phyloP scores from a whole-genome alignment of 352 stramenopile species.

The Phytophthora boehmeriae region DNA sequence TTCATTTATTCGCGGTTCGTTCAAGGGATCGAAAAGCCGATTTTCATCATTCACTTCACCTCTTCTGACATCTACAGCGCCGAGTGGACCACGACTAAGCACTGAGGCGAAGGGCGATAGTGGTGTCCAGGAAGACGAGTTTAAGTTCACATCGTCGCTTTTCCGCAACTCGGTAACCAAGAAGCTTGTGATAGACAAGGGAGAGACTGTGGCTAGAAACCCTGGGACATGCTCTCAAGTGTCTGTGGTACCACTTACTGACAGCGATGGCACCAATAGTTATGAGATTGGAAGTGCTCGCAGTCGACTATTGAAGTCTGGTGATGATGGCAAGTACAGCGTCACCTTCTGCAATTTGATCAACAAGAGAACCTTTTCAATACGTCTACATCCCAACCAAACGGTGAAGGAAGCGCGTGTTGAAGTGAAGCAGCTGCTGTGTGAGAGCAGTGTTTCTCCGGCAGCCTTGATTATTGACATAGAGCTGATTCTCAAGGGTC shows the following conservation, averaged over 20 bases:
- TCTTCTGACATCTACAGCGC: slow-evolving; percentile 21
- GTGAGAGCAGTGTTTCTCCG: slow-evolving; percentile 42
- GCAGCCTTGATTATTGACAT: slow-evolving; percentile 50
- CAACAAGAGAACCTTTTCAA: slow-evolving; percentile 74
- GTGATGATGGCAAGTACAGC: slow-evolving; percentile 61
- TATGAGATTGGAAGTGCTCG: slow-evolving; percentile 35
- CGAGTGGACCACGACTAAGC: slow-evolving; percentile 19
- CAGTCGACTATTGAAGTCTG: slow-evolving; percentile 42
- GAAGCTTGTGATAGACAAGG: slow-evolving; percentile 68
- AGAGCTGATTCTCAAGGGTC: slow-evolving; percentile 66
- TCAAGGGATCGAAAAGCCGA: slow-evolving; percentile 74
- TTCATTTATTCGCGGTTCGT: slow-evolving; percentile 76
- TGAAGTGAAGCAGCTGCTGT: slow-evolving; percentile 66
- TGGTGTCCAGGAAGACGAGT: slow-evolving; percentile 50
- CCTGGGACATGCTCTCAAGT: slow-evolving; percentile 36
- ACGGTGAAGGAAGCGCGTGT: slow-evolving; percentile 60
- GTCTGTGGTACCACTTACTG: slow-evolving; percentile 60
- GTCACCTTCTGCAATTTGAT: slow-evolving; percentile 68
- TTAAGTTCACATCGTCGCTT: slow-evolving; percentile 69
- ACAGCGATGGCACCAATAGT: slow-evolving; percentile 44
- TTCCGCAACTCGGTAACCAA: slow-evolving; percentile 62
- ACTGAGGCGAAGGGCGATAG: slow-evolving; percentile 21
- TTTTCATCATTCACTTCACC: slow-evolving; percentile 59
- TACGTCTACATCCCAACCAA: slow-evolving; percentile 54
- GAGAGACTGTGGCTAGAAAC: slow-evolving; percentile 25